These are phyloP conservation scores for Paradendryphiella salina DNA, from an alignment of 2,329 filamentous ascomycete species.

Conservation along the genomic window DNA sequence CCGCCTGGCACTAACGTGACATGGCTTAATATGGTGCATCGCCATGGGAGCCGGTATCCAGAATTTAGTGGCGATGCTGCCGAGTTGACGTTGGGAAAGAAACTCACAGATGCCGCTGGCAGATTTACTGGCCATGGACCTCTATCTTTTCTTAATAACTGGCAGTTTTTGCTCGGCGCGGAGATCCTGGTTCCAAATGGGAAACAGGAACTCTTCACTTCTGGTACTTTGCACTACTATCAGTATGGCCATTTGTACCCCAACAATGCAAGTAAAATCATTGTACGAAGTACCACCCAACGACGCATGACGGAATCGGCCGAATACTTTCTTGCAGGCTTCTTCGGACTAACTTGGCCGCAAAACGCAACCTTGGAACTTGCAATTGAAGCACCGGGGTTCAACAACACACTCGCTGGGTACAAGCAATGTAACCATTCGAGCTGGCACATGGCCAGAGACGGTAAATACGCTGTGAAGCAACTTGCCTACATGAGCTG, in stretches of 20 bases:
- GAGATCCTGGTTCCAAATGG: conserved; percentile 75
- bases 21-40: conserved; percentile 72
- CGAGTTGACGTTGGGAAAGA: conserved; percentile 56
- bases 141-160: conserved; percentile 68
- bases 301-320: conserved; percentile 77
- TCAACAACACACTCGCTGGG: conserved; percentile 73
- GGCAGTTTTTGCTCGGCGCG: conserved; percentile 69
- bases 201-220: conserved; percentile 72
- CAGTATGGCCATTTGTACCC: conserved; percentile 70
- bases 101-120: conserved; percentile 59
- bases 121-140: conserved; percentile 61
- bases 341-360: conserved; percentile 75
- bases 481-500: conserved; percentile 3
- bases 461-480: conserved; percentile 46
- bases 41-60: conserved; percentile 75
- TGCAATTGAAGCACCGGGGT: conserved; percentile 65
- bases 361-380: conserved; percentile 73
- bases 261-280: conserved; percentile 71
- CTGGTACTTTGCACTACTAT: conserved; percentile 71
- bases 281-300: conserved; percentile 74
- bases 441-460: conserved; percentile 51
- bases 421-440: conserved; percentile 68
- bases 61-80: conserved; percentile 61
- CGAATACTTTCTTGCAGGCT: conserved; percentile 77
- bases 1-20: conserved; percentile 68